phyloP scores from a whole-genome alignment of 1,284 basidiomycete genomes.

The Marasmius tenuissimus region DNA sequence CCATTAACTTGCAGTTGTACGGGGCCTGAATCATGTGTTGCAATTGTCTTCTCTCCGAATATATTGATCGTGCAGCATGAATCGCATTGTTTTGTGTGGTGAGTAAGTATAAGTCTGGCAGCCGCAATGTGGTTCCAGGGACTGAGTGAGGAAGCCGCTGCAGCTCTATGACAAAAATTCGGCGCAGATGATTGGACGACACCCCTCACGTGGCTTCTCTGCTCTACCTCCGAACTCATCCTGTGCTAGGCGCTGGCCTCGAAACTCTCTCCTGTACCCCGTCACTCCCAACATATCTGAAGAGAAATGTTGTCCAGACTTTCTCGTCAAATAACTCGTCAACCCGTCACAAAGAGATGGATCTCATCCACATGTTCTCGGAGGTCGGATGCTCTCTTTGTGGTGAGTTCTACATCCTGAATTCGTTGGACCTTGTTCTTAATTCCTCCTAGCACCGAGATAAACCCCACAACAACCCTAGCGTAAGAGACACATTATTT shows the following conservation, averaged over 20 bases:
- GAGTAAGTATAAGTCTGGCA: no score
- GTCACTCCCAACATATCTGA: not conserved
- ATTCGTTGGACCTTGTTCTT: not conserved
- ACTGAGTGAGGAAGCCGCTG: no score
- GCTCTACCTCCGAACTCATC: not conserved
- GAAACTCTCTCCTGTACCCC: not conserved
- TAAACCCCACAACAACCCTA: slow-evolving; percentile 90
- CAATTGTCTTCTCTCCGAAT: no score
- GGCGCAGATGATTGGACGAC: not conserved
- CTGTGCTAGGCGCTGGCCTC: not conserved
- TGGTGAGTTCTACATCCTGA: slow-evolving; percentile 36
- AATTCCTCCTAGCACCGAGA: slow-evolving; percentile 76
- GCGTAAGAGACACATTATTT: slow-evolving; percentile 40
- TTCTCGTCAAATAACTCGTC: slow-evolving; percentile 3
- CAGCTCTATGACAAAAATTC: not conserved
- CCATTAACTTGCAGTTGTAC: no score
- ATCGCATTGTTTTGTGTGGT: no score
- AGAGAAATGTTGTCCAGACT: slow-evolving; percentile 11
- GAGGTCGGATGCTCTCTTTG: slow-evolving; percentile 53
- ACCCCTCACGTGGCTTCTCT: not conserved
- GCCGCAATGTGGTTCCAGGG: no score
- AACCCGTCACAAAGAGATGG: slow-evolving; percentile 3
- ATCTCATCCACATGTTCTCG: slow-evolving; percentile 26
- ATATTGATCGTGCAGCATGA: no score
- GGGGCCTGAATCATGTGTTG: no score